Evolutionary conservation across 2,329 filamentous ascomycete genomes (phyloP).

Genomic region (Fusarium tuaranense): DNA sequence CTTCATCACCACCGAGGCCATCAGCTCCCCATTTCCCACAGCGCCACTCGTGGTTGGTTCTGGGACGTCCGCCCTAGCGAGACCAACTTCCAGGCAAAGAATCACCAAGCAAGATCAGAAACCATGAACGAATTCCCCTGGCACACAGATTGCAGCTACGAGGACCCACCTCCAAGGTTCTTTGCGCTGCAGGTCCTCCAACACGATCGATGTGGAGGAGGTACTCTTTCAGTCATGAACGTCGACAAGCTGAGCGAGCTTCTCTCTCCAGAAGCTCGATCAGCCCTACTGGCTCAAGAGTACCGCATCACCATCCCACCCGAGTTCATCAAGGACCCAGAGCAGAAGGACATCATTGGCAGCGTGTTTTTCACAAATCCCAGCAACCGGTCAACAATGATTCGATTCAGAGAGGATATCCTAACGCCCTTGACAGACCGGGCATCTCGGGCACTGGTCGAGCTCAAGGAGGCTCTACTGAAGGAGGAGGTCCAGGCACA

Average conservation of each 20-base stretch:
- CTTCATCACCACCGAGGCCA: slow-evolving; percentile 51
- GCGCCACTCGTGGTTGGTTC: slow-evolving; percentile 56
- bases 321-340: slow-evolving; percentile 50
- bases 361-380: slow-evolving; percentile 33
- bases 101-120: slow-evolving; percentile 53
- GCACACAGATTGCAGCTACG: slow-evolving; percentile 60
- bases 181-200: slow-evolving; percentile 57
- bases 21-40: slow-evolving; percentile 54
- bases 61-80: slow-evolving; percentile 55
- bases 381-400: slow-evolving; percentile 18
- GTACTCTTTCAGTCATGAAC: slow-evolving; percentile 54
- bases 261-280: slow-evolving; percentile 41
- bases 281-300: slow-evolving; percentile 41
- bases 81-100: slow-evolving; percentile 43
- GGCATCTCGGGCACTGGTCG: slow-evolving; percentile 38
- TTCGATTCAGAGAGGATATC: slow-evolving; percentile 50
- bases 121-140: slow-evolving; percentile 57
- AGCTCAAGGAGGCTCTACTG: slow-evolving; percentile 40
- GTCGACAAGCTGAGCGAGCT: slow-evolving; percentile 43
- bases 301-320: slow-evolving; percentile 49
- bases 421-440: slow-evolving; percentile 41
- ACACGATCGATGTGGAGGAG: slow-evolving; percentile 54
- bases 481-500: slow-evolving; percentile 15
- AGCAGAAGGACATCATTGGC: slow-evolving; percentile 32
- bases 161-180: slow-evolving; percentile 50